Conservation (phyloP, 768 basidiomycete genomes). For the Lentinus tigrinus region DNA sequence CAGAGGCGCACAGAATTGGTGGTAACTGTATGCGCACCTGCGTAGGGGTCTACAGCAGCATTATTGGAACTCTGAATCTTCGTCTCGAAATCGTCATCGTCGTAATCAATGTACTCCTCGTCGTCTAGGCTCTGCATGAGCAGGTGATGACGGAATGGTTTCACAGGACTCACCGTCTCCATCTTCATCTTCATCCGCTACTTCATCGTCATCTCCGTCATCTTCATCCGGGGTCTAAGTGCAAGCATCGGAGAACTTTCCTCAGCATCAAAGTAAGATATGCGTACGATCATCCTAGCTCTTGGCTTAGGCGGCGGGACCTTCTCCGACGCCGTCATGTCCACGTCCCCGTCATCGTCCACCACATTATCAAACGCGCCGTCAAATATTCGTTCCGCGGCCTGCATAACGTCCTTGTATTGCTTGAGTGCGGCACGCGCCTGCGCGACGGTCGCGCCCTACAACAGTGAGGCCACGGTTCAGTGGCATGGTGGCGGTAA, state of each 20-base stretch:
- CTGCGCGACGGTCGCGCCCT: conserved; percentile 84
- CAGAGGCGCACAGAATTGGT: conserved; percentile 1
- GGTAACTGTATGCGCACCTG: conserved; percentile 48
- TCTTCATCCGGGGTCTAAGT: conserved; percentile 60
- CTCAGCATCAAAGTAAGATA: neutral
- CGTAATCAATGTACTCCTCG: conserved; percentile 69
- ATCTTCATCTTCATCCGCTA: conserved; percentile 52
- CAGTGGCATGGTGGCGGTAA: neutral
- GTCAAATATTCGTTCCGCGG: conserved; percentile 82
- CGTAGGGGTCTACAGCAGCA: conserved; percentile 82
- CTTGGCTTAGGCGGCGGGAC: conserved; percentile 14
- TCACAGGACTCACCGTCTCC: conserved; percentile 39
- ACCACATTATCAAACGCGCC: conserved; percentile 79
- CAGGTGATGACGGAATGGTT: neutral
- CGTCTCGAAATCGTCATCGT: conserved; percentile 75
- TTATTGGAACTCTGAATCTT: conserved; percentile 38
- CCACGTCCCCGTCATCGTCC: conserved; percentile 45
- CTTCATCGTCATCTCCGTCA: conserved; percentile 49
- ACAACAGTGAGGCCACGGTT: neutral
- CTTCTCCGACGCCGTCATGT: conserved; percentile 17
- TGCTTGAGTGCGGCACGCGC: conserved; percentile 80
- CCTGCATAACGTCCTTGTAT: conserved; percentile 89
- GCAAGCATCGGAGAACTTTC: neutral
- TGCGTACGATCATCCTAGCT: conserved; percentile 27
- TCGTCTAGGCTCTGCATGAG: conserved; percentile 33